Base-by-base conservation (phyloP, 495 filamentous ascomycete genomes). In the Pyrenula aspistea region DNA sequence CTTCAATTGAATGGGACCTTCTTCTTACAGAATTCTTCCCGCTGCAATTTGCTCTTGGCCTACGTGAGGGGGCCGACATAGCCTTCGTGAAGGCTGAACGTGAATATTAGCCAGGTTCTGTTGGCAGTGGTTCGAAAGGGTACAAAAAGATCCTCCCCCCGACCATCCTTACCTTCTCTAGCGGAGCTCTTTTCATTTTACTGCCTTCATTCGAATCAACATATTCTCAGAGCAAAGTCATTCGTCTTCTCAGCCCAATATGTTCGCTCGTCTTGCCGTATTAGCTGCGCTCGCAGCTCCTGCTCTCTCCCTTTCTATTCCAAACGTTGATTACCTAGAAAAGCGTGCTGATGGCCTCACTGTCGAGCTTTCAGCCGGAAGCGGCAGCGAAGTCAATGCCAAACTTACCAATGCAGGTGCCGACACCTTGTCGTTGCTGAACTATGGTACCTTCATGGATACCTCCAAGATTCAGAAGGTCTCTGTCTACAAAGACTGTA, bases 371-470 rank as follows among this genome's bases (percentile, higher is more conserved):
- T 70, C 73, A 54, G 73, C 77, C 57, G 69, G 73, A 24, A 71
- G 72, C 57, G 79, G 81, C 63, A 78, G 77, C 50, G 74, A 71
- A 31, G 75, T 86, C 61, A 81, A 82, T 65, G 79, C 82, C 2
- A 72, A 73, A 22, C 73, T 86, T 54, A 83, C 75, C 54, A 86
- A 87, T 69, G 77, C 68, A 48, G 83, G 81, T 25, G 64, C 66
- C 24, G 67, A 72, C 50, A 68, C 72, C 51, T 65, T 87, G 24
- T 82, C 78, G 57, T 67, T 85, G 50, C 71, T 87, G 56, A 82
- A 80, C 63, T 73, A 78, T 24, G 84, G 84, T 53, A 82, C 81
- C 56, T 78, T 87, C 68, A 67, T 81, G 20, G 82, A 85, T 56
- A 64, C 64, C 24, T 69, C 71, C 8, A 74, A 82, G 0, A 78